Conservation (phyloP, 2,329 filamentous ascomycete species). For the Bipolaris oryzae region DNA sequence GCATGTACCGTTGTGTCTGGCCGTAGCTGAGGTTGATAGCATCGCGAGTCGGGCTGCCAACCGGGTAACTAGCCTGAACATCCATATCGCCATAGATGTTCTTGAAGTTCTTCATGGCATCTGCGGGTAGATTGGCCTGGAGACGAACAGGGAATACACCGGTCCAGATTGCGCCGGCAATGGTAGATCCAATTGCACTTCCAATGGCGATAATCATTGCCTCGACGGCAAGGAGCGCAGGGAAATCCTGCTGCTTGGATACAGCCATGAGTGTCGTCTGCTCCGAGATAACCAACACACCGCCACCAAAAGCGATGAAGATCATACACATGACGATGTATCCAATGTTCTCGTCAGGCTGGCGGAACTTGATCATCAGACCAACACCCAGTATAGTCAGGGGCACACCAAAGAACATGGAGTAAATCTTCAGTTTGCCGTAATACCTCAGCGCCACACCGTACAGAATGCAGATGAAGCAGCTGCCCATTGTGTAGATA, state of each 20-base stretch:
- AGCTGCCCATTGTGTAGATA: conserved; percentile 50
- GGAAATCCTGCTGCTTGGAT: conserved; percentile 42
- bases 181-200: conserved; percentile 52
- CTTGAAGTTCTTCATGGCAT: conserved; percentile 44
- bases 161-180: conserved; percentile 70
- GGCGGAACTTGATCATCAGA: conserved; percentile 49
- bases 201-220: conserved; percentile 66
- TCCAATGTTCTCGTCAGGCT: conserved; percentile 43
- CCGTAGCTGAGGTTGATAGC: conserved; percentile 49
- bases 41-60: conserved; percentile 57
- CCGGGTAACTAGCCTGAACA: conserved; percentile 60
- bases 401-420: conserved; percentile 39
- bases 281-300: conserved; percentile 43
- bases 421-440: conserved; percentile 40
- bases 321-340: conserved; percentile 46
- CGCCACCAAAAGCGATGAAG: conserved; percentile 45
- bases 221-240: conserved; percentile 54
- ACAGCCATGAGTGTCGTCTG: conserved; percentile 45
- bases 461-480: conserved; percentile 38
- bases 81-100: conserved; percentile 60
- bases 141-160: conserved; percentile 62
- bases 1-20: conserved; percentile 47
- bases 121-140: conserved; percentile 52
- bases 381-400: conserved; percentile 44
- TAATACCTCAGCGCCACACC: conserved; percentile 37